A percentile compares a stretch with the other conserved stretches of the same genome.
These are phyloP conservation scores for Musa schizocarpa DNA, from an alignment of 176 grass and related monocot genomes.

Conservation along the genomic window DNA sequence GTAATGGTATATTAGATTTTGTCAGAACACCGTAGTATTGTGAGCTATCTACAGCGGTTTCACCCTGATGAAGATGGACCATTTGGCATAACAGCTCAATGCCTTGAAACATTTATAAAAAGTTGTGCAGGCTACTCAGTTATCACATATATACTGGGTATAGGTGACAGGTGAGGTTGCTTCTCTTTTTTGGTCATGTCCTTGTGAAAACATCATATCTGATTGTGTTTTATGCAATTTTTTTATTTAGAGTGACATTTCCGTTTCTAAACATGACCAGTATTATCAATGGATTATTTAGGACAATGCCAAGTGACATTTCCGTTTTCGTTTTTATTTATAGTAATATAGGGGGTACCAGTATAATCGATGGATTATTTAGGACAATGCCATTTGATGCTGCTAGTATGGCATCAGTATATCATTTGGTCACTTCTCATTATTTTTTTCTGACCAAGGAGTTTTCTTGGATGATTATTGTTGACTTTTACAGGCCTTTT, in stretches of 20 bases:
- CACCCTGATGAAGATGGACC: constrained; percentile 81
- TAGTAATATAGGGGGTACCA: no score
- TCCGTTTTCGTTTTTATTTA: no score
- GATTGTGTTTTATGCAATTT: constrained; percentile 13
- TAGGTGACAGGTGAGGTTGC: constrained; percentile 73
- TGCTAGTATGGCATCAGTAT: no score
- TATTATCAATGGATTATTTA: no score
- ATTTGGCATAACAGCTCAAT: constrained; percentile 88
- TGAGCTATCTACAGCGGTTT: constrained; percentile 77
- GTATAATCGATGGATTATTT: no score
- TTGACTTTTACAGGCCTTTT: no score
- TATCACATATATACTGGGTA: constrained; percentile 93
- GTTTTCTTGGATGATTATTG: no score
- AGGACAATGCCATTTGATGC: no score
- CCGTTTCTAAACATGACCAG: no score
- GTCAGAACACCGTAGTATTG: constrained; percentile 88
- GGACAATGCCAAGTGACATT: no score
- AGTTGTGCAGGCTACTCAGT: constrained; percentile 90
- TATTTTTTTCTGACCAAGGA: no score
- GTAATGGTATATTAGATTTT: constrained; percentile 47
- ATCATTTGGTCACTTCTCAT: no score
- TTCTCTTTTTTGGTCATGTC: background rate
- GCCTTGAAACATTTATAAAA: constrained; percentile 89
- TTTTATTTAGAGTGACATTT: background rate
- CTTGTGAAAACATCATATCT: background rate